Evolutionary conservation across 495 filamentous ascomycete species (phyloP).

Genomic region (Astrothelium subdiscretum): DNA sequence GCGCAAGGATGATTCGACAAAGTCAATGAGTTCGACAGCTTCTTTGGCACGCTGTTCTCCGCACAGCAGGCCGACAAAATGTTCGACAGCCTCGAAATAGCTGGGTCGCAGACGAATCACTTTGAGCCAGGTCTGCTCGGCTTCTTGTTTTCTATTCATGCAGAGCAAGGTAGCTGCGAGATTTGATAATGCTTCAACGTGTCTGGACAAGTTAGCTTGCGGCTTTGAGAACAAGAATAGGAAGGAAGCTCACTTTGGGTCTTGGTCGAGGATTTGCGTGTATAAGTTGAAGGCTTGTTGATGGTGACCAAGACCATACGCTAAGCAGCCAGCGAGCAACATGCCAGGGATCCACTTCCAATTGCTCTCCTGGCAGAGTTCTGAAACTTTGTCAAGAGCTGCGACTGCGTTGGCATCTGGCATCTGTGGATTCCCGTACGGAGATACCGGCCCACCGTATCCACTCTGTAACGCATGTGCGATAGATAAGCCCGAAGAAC

Average conservation of each 20-base stretch:
- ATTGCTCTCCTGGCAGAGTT: slow-evolving; percentile 70
- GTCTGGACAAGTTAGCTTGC: slow-evolving; percentile 41
- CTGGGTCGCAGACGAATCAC: slow-evolving; percentile 74
- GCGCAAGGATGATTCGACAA: slow-evolving; percentile 67
- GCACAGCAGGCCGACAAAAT: slow-evolving; percentile 81
- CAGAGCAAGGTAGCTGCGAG: slow-evolving; percentile 80
- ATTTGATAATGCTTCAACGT: slow-evolving; percentile 93
- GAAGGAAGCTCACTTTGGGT: slow-evolving; percentile 52
- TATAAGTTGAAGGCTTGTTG: slow-evolving; percentile 84
- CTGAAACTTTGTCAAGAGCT: slow-evolving; percentile 68
- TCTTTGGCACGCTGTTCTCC: slow-evolving; percentile 70
- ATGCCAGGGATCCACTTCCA: slow-evolving; percentile 97
- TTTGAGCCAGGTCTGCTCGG: slow-evolving; percentile 73
- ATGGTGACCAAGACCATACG: slow-evolving; percentile 85
- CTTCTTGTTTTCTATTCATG: slow-evolving; percentile 70
- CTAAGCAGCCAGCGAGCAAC: slow-evolving; percentile 81
- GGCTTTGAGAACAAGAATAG: not conserved
- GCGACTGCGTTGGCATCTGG: slow-evolving; percentile 43
- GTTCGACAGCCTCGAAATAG: slow-evolving; percentile 94
- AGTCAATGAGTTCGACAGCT: slow-evolving; percentile 80
- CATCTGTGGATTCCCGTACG: not conserved
- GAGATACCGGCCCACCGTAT: not conserved
- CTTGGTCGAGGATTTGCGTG: slow-evolving; percentile 66
- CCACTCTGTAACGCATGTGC: not conserved
- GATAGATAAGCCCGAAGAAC: slow-evolving; percentile 9